These are phyloP conservation scores for Anthostomella pinea DNA, from an alignment of 2,329 filamentous ascomycete genomes.

Conservation along the genomic window DNA sequence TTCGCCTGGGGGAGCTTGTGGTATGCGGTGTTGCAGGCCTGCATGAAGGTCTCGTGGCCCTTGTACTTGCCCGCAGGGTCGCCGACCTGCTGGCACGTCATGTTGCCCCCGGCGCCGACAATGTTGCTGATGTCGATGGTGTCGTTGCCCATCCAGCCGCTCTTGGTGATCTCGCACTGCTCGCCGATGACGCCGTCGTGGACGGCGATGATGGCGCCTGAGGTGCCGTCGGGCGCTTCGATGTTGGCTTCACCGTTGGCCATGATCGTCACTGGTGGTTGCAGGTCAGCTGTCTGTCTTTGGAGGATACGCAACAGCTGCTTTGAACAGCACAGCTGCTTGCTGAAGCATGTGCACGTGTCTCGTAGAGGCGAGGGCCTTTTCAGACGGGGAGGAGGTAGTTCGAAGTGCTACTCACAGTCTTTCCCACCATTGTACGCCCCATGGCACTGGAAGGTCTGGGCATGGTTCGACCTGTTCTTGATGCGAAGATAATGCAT, in stretches of 20 bases:
- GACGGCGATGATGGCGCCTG: slow-evolving; percentile 38
- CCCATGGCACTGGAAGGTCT: slow-evolving; percentile 37
- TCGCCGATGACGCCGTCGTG: slow-evolving; percentile 38
- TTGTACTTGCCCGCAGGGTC: slow-evolving; percentile 34
- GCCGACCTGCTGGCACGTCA: slow-evolving; percentile 38
- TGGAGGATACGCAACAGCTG: too few relatives aligned
- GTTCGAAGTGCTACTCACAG: too few relatives aligned
- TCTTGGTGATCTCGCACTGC: slow-evolving; percentile 39
- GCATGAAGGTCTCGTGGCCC: slow-evolving; percentile 38
- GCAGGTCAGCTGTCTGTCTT: too few relatives aligned
- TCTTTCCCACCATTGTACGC: slow-evolving; percentile 35
- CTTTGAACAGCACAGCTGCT: too few relatives aligned
- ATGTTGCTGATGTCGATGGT: slow-evolving; percentile 35
- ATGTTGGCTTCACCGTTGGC: slow-evolving; percentile 27
- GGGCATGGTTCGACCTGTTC: slow-evolving; percentile 35
- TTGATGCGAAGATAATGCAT: slow-evolving; percentile 32
- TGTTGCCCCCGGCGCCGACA: slow-evolving; percentile 38
- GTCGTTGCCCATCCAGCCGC: slow-evolving; percentile 29
- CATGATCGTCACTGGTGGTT: slow-evolving; percentile 31
- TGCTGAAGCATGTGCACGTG: too few relatives aligned
- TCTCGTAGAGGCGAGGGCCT: too few relatives aligned
- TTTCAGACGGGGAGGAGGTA: too few relatives aligned
- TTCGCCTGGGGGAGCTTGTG: slow-evolving; percentile 31
- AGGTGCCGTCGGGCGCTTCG: slow-evolving; percentile 32
- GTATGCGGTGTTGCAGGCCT: slow-evolving; percentile 34